phyloP scores from a whole-genome alignment of 2,329 filamentous ascomycete species.

The Cladosporium sp. region DNA sequence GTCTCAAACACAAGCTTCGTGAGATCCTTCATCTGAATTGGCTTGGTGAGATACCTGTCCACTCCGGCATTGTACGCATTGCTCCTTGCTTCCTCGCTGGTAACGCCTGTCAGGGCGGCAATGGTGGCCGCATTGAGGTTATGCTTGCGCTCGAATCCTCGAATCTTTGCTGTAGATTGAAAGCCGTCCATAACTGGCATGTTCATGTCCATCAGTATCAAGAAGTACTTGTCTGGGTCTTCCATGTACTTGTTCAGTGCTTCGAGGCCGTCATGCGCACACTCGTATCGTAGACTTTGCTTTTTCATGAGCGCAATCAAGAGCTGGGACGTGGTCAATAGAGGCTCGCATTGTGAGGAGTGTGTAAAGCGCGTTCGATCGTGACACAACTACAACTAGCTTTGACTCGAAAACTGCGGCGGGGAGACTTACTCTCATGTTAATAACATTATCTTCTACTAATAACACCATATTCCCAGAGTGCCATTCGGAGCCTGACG shows the following conservation, averaged over 20 bases:
- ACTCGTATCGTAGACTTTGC: slow-evolving; percentile 14
- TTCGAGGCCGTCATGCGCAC: slow-evolving; percentile 18
- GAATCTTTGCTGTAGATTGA: slow-evolving; percentile 27
- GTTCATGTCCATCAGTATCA: slow-evolving; percentile 20
- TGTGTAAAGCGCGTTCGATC: neutral
- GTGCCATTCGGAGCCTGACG: neutral
- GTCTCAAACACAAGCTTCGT: slow-evolving; percentile 3
- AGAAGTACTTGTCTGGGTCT: slow-evolving; percentile 4
- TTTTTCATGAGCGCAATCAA: slow-evolving; percentile 23
- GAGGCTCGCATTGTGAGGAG: neutral
- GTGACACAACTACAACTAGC: neutral
- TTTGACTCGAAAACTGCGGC: no score
- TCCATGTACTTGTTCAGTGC: slow-evolving; percentile 17
- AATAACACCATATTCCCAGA: slow-evolving; percentile 21
- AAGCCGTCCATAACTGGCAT: slow-evolving; percentile 35
- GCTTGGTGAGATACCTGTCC: slow-evolving; percentile 32
- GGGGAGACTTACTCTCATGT: slow-evolving; percentile 20
- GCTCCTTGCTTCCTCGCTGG: slow-evolving; percentile 21
- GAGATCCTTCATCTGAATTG: slow-evolving; percentile 26
- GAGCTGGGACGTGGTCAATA: slow-evolving; percentile 14
- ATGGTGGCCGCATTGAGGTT: slow-evolving; percentile 17
- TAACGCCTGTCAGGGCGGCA: slow-evolving; percentile 32
- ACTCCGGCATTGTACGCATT: slow-evolving; percentile 28
- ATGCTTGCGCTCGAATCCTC: slow-evolving; percentile 23
- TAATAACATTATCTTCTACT: slow-evolving; percentile 33